Percentiles rank a stretch among this genome's conserved stretches.
These are phyloP conservation scores for Trypanosoma platydactyli DNA, from an alignment of 208 protist genomes.

Conservation along the genomic window DNA sequence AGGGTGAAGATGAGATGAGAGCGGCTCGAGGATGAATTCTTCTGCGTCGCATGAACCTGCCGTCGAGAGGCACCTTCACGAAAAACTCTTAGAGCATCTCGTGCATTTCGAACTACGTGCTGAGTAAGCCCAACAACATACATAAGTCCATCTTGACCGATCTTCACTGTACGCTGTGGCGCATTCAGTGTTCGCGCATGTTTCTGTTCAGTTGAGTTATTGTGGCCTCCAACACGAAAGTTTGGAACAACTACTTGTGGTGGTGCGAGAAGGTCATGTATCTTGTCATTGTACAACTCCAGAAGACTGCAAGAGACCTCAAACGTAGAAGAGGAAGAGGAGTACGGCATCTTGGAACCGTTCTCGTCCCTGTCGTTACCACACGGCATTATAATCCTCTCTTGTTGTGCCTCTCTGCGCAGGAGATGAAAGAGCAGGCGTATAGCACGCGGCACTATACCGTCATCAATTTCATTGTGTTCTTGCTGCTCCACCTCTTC, in stretches of 20 bases:
- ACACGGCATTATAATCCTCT: not conserved
- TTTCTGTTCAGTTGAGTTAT: not conserved
- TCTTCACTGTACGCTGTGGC: slow-evolving; percentile 26
- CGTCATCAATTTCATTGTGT: slow-evolving; percentile 9
- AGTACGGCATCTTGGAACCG: not conserved
- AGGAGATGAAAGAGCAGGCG: slow-evolving; percentile 24
- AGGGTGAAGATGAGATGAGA: slow-evolving; percentile 58
- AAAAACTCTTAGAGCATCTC: slow-evolving; percentile 33
- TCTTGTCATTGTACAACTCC: slow-evolving; percentile 58
- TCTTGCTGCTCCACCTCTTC: slow-evolving; percentile 7
- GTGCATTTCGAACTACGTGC: slow-evolving; percentile 25
- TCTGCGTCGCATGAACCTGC: slow-evolving; percentile 32
- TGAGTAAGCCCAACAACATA: slow-evolving; percentile 30
- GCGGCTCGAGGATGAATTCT: slow-evolving; percentile 36
- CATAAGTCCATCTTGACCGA: slow-evolving; percentile 18
- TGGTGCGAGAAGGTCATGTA: slow-evolving; percentile 44
- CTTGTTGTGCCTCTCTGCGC: slow-evolving; percentile 6
- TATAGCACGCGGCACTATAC: slow-evolving; percentile 31
- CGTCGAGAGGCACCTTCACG: slow-evolving; percentile 24
- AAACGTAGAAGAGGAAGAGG: slow-evolving; percentile 7
- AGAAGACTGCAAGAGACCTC: slow-evolving; percentile 44
- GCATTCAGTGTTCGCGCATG: slow-evolving; percentile 8
- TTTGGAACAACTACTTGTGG: slow-evolving; percentile 14
- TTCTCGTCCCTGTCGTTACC: not conserved
- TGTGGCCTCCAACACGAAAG: slow-evolving; percentile 15